Base-by-base conservation (phyloP, 768 basidiomycete genomes). In the Lactifluus pinguis region DNA sequence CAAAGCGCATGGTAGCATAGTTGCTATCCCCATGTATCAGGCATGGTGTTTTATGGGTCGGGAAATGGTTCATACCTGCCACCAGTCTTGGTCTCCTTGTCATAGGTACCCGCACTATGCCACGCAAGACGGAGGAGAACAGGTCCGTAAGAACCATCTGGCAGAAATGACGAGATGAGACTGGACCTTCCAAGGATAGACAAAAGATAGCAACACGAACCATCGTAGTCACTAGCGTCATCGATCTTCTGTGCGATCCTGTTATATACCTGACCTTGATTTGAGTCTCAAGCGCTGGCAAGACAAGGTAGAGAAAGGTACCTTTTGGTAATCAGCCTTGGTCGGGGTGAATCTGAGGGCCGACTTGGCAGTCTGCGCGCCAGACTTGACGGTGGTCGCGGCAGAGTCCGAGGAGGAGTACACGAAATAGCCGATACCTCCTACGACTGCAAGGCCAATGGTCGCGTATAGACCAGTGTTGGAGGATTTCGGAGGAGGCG, bases 1-100 rank as follows among this genome's bases (percentile, higher is more conserved):
- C 82, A 74, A 98, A 99, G 58, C 95, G 89, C 95, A 99, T 99
- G 25, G 95, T 98, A 2, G 97, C 95, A 66, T 92, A 94, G 81
- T 99, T 98, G 79, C 91, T 88, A 70, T 36, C 47, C 30, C 49
- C 50, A 29, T 56, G 29, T 19, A 65, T 49, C 45, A 47, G 41
- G 30, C 30, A 44, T 54, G 65, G 66, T 45, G 4, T 15, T 61
- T 54, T 61, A 42, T 52, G 44, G 30, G 50, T 49, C 54, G 61
- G 30, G 15, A 64, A 55, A 19, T 38, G 10, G 10, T 32, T 19
- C 53, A 51, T 65, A 84, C 90, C 91, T 92, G 74, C 91, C 90
- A 62, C 91, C 90, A 15, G 85, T 84, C 60, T 81, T 81, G 49
- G 79, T 75, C 0, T 81, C 80, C 76, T 89, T 89, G 75, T 95